These are phyloP conservation scores for Xylaria scruposa DNA, from an alignment of 495 filamentous ascomycete species.

Conservation along the genomic window DNA sequence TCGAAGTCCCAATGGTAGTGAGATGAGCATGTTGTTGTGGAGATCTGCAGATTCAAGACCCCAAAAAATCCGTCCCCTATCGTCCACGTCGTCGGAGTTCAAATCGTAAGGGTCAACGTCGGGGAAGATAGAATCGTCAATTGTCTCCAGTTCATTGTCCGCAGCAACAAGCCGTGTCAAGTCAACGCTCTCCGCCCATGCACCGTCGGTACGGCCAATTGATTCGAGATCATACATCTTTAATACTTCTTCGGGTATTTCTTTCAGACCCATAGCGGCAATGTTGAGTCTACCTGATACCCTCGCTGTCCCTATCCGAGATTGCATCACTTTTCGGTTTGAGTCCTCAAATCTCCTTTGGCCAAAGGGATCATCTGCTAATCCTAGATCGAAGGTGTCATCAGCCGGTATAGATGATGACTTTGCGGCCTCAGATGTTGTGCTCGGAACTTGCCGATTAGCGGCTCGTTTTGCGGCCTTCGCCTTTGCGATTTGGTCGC, in stretches of 20 bases:
- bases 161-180: constrained; percentile 87
- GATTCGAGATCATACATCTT: constrained; percentile 85
- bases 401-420: constrained; percentile 54
- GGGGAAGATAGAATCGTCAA: constrained; percentile 78
- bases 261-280: constrained; percentile 78
- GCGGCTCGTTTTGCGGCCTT: constrained; percentile 80
- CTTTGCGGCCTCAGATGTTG: constrained; percentile 46
- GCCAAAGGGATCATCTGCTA: constrained; percentile 70
- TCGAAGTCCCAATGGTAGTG: constrained; percentile 77
- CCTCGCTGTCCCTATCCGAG: constrained; percentile 76
- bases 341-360: constrained; percentile 65
- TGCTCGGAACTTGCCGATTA: constrained; percentile 45
- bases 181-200: constrained; percentile 95
- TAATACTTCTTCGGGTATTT: constrained; percentile 83
- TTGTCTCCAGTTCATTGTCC: constrained; percentile 83
- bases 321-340: constrained; percentile 70
- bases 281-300: constrained; percentile 88
- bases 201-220: constrained; percentile 56
- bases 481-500: constrained; percentile 92
- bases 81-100: constrained; percentile 64
- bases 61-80: constrained; percentile 77
- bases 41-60: constrained; percentile 84
- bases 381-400: constrained; percentile 61
- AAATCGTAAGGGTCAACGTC: constrained; percentile 66
- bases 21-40: constrained; percentile 77